Evolutionary conservation across 2,329 filamentous ascomycete genomes (phyloP), one percentile per base, ranked within the genome.

Genomic region (Pseudogymnoascus sp.): DNA sequence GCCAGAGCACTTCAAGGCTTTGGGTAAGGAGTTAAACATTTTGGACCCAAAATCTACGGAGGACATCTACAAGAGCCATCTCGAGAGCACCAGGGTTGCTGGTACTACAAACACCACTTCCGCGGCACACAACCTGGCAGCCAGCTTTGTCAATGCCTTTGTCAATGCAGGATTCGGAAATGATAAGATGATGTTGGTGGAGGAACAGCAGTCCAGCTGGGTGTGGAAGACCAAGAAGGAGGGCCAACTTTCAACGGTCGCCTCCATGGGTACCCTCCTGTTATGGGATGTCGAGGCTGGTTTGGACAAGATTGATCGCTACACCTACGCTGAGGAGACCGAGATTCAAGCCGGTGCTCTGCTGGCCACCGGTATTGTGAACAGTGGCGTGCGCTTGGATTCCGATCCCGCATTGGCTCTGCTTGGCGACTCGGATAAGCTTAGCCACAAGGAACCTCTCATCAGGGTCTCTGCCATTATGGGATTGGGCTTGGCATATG

Each of bases 151-250:
- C 66, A 99, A 99, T 71, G 90, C 89, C 0, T 97, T 99, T 70
- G 91, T 94, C 64, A 99, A 99, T 68, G 92, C 94, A 60, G 94
- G 94, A 33, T 99, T 91, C 68, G 90, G 91, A 43, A 89, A 92
- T 62, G 94, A 99, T 75, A 97, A 97, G 80, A 89, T 99, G 84
- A 97, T 99, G 93, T 80, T 97, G 62, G 87, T 91, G 41, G 88
- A 94, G 18, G 87, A 90, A 62, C 87, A 91, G 65, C 95, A 96
- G 78, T 87, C 89, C 68, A 90, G 88, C 65, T 99, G 94, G 93
- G 90, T 99, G 4, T 99, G 91, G 91, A 99, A 97, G 80, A 97
- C 95, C 18, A 99, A 99, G 76, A 91, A 95, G 41, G 92, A 97
- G 70, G 94, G 94, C 65, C 96, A 96, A 91, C 82, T 96, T 75